Base-by-base conservation (phyloP, 495 filamentous ascomycete genomes). In the Trypethelium eluteriae region DNA sequence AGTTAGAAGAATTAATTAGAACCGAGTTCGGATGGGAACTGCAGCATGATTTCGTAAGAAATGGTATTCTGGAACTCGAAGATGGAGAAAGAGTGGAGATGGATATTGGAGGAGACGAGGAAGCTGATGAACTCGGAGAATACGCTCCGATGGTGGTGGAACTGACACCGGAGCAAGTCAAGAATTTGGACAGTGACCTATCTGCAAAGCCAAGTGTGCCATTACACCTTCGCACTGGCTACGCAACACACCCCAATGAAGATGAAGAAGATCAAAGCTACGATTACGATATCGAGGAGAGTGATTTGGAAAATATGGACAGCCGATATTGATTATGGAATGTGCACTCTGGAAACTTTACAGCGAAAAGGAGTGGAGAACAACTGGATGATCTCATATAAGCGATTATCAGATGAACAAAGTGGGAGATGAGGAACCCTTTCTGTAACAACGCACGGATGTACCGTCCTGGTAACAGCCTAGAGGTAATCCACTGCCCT, bases 111-210 rank as follows among this genome's bases (percentile, higher is more conserved):
- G 89, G 87, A 5, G 82, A 87, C 67, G 88, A 93, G 68, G 90
- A 85, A 66, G 90, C 95, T 65, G 90, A 94, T 64, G 91, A 94
- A 76, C 84, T 83, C 66, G 91, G 91, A 18, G 93, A 96, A 73
- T 93, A 92, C 80, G 87, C 89, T 67, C 94, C 93, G 16, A 81
- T 89, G 34, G 76, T 98, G 18, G 91, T 98, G 4, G 85, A 92
- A 62, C 70, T 92, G 70, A 78, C 76, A 25, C 34, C 71, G 5
- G 73, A 72, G 50, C 77, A 79, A 62, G 65, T 69, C 16, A 70
- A 64, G 38, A 63, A 70, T 53, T 56, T 79, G 39, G 57, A 65
- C 1, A 63, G 62, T 46, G 39, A 62, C 46, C 9, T 62, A 25
- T 56, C 46, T 38, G 63, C 18, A 14, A 25, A 14, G 63, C 39